Percentiles rank a stretch among this genome's conserved stretches.
Evolutionary conservation across 257 asterid species (phyloP).

Genomic region (Rubia yunnanensis): DNA sequence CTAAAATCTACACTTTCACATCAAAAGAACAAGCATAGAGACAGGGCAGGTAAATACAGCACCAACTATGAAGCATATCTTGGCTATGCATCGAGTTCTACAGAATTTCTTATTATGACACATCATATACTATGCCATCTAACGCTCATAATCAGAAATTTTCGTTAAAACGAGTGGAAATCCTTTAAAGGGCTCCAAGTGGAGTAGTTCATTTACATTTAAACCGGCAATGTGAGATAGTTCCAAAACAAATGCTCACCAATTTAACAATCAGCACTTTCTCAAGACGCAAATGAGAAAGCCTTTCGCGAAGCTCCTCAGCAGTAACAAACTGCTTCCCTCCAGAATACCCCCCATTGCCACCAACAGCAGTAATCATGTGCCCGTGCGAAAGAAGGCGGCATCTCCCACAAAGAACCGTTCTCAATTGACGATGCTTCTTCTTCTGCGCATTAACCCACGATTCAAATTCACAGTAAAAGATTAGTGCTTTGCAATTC

Average conservation of each 20-base stretch:
- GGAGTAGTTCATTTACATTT: background rate
- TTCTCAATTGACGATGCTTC: conserved; percentile 74
- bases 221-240: too few species aligned
- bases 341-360: conserved; percentile 94
- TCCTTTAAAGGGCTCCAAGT: background rate
- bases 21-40: background rate
- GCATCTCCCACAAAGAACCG: conserved; percentile 90
- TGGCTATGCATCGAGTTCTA: background rate
- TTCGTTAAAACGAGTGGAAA: background rate
- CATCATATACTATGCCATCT: background rate
- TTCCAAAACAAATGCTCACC: conserved; percentile 27
- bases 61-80: background rate
- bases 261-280: conserved; percentile 82
- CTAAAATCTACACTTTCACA: background rate
- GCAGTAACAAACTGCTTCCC: conserved; percentile 95
- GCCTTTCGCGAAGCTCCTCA: conserved; percentile 89
- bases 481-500: background rate
- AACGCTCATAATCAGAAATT: background rate
- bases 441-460: conserved; percentile 50
- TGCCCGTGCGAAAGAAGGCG: conserved; percentile 87
- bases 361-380: conserved; percentile 99
- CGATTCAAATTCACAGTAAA: background rate
- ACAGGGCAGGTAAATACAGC: background rate
- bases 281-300: conserved; percentile 73
- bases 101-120: background rate